A percentile compares a stretch with the other conserved stretches of the same genome.
These are phyloP conservation scores for Coemansia sp. DNA, from an alignment of 192 early-diverging fungal species.

Conservation along the genomic window DNA sequence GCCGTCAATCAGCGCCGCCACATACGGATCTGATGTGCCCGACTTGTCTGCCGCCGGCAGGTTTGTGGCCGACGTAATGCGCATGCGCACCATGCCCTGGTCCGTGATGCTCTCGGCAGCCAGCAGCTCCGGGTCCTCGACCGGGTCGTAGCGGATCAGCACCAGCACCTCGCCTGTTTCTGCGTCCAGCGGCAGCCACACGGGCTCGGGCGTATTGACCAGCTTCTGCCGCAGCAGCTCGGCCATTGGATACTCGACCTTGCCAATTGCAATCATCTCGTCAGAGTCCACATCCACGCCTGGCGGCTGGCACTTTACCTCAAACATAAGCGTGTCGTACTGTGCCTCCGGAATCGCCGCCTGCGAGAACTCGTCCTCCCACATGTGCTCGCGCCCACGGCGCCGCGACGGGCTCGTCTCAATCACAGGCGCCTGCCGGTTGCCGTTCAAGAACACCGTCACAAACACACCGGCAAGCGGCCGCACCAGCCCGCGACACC, in stretches of 20 bases:
- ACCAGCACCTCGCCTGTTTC: constrained; percentile 55
- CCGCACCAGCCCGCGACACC: constrained; percentile 51
- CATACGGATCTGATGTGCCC: constrained; percentile 73
- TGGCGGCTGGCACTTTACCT: constrained; percentile 42
- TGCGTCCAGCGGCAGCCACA: constrained; percentile 56
- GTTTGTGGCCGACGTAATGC: constrained; percentile 58
- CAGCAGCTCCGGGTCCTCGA: constrained; percentile 47
- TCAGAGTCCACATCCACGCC: constrained; percentile 32
- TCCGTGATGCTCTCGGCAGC: constrained; percentile 57
- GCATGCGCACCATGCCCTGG: constrained; percentile 66
- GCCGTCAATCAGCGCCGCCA: constrained; percentile 64
- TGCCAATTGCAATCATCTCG: constrained; percentile 55
- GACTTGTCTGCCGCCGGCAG: constrained; percentile 70
- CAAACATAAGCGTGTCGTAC: constrained; percentile 41
- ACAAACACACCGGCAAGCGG: constrained; percentile 54
- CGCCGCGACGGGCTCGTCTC: constrained; percentile 48
- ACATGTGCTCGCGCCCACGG: constrained; percentile 51
- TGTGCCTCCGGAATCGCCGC: constrained; percentile 40
- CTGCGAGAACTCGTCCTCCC: constrained; percentile 53
- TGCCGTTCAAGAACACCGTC: constrained; percentile 48
- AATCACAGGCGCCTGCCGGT: constrained; percentile 47
- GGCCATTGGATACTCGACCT: constrained; percentile 44
- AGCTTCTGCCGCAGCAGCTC: constrained; percentile 49
- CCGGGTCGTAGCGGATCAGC: constrained; percentile 52
- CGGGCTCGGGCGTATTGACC: constrained; percentile 48